Evolutionary conservation across 2,329 filamentous ascomycete species (phyloP).

Genomic region (Fusarium musae): DNA sequence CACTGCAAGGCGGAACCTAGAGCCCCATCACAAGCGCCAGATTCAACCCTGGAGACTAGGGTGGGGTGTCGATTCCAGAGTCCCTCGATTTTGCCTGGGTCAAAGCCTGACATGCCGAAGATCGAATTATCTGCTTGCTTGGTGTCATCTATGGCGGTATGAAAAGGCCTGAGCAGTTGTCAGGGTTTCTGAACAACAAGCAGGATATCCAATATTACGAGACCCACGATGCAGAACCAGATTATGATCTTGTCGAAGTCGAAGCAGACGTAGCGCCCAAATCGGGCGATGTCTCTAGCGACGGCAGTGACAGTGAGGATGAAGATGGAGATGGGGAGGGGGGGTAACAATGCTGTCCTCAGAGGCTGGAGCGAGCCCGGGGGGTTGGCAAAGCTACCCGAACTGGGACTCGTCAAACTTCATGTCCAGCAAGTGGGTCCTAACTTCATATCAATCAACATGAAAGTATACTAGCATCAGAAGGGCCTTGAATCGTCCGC

Average conservation of each 20-base stretch:
- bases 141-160: no score
- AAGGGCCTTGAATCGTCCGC: background rate
- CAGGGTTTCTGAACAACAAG: no score
- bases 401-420: background rate
- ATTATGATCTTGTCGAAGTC: background rate
- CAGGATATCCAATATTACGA: background rate
- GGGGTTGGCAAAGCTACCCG: background rate
- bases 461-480: rapidly evolving
- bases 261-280: background rate
- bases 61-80: background rate
- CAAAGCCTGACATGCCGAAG: background rate
- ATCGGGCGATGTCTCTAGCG: slow-evolving; percentile 5
- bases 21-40: background rate
- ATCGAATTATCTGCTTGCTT: no score
- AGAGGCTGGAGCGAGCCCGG: slow-evolving; percentile 12
- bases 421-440: slow-evolving; percentile 8
- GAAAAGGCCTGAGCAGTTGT: background rate
- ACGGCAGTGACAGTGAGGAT: slow-evolving; percentile 19
- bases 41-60: background rate
- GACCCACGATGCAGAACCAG: background rate
- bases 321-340: background rate
- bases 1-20: no score
- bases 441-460: no score
- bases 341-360: slow-evolving; percentile 8
- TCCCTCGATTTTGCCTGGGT: background rate